These are phyloP conservation scores for Daldinia grandis DNA, from an alignment of 495 filamentous ascomycete species.

Conservation along the genomic window DNA sequence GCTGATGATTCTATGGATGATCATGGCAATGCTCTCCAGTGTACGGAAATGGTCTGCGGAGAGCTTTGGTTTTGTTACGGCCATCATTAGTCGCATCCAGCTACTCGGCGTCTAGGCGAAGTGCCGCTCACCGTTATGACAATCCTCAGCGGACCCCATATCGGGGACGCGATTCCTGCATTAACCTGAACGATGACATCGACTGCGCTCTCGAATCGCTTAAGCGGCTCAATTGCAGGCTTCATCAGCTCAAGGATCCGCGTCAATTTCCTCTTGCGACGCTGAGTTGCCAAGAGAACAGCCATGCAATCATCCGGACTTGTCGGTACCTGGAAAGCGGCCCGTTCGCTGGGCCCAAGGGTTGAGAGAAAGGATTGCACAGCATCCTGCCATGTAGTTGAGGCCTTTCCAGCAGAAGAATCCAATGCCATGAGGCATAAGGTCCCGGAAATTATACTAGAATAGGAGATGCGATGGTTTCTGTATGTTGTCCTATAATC, in stretches of 20 bases:
- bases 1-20: conserved; percentile 39
- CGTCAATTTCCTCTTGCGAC: conserved; percentile 27
- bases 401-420: neutral
- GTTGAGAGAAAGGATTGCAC: conserved; percentile 29
- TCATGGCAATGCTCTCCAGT: conserved; percentile 41
- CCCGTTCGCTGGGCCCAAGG: conserved; percentile 21
- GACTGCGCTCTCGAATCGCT: conserved; percentile 33
- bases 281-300: conserved; percentile 29
- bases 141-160: conserved; percentile 34
- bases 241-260: conserved; percentile 29
- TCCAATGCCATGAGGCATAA: conserved; percentile 7
- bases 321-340: conserved; percentile 20
- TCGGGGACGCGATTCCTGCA: conserved; percentile 34
- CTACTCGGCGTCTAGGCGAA: conserved; percentile 1
- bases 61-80: conserved; percentile 10
- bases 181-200: conserved; percentile 39
- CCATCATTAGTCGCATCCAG: conserved; percentile 12
- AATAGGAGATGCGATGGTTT: neutral
- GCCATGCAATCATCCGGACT: conserved; percentile 31
- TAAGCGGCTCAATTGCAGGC: conserved; percentile 30
- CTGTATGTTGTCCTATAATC: neutral
- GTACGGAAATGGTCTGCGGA: conserved; percentile 41
- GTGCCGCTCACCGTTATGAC: conserved; percentile 29
- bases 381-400: conserved; percentile 28
- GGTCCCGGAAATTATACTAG: neutral